Base-by-base conservation (phyloP, 306 rosid species). In the Erythrophleum fordii region DNA sequence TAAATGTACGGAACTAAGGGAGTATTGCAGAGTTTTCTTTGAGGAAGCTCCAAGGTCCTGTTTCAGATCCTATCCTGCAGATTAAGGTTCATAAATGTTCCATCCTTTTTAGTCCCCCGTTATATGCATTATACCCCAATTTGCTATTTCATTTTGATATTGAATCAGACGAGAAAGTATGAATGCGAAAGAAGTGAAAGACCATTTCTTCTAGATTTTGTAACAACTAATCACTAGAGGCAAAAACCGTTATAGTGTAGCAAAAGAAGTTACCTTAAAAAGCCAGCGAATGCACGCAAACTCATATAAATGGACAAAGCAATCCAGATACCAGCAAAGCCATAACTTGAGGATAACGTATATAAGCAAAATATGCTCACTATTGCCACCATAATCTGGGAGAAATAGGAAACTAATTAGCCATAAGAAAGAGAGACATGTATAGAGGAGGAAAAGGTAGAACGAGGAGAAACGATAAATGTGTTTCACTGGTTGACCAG, bases 11-110 rank as follows among this genome's bases (percentile, higher is more conserved):
- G 25, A 51, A 44, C 64, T 60, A 61, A 23, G 14, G 34, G 8
- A 68, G 73, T 52, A 3, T 3, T 48, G 16, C 52, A 74, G 9
- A 28, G 14, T 83, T 39, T 35, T 59, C 74, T 64, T 69, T 75
- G 20, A 93, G 91, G 81, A 89, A 91, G 23, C 66, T 65, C 98
- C 98, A 94, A 45, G 98, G 98, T 49, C 98, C 96, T 61, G 96
- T 89, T 81, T 91, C 86, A 3, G 92, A 92, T 37, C 93, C 97
- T 48, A 92, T 83, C 90, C 98, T 94, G 96, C 78, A 80, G 11
- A 45, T 55, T 71, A 64, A 55, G 31, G 22, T 80, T 71, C 46
- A 72, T 5, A 51, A 28, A 18, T 23, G 75, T 29, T 55, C 48
- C 77, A 55, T 66, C 26, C 20, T 68, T n/a, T 49, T 25, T 44